phyloP scores from a whole-genome alignment of 768 basidiomycete species.

The Mycena leptocephala region DNA sequence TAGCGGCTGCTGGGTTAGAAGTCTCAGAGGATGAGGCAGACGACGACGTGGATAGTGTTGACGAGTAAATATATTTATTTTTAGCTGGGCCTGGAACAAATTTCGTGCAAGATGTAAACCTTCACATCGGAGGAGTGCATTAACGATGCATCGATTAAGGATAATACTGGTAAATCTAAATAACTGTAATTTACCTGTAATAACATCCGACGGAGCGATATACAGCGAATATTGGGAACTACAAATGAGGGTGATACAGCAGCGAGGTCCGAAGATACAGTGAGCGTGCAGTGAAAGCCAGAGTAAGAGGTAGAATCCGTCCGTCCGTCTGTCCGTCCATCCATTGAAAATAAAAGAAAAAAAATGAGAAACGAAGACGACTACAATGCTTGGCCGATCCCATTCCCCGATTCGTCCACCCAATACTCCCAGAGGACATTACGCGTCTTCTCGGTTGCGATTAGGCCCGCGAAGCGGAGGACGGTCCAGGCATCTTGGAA shows the following conservation, averaged over 20 bases:
- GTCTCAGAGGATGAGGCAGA: constrained; percentile 96
- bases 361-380: not conserved
- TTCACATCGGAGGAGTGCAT: not conserved
- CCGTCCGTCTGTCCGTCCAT: constrained; percentile 11
- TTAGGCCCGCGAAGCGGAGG: constrained; percentile 62
- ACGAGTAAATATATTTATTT: constrained; percentile 28
- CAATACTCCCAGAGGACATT: constrained; percentile 59
- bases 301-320: not conserved
- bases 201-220: constrained; percentile 1
- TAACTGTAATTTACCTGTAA: constrained; percentile 17
- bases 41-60: constrained; percentile 71
- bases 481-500: constrained; percentile 83
- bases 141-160: not conserved
- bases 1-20: constrained; percentile 84
- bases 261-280: constrained; percentile 12
- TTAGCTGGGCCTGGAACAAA: not conserved
- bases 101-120: not conserved
- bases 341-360: constrained; percentile 18
- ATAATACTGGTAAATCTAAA: constrained; percentile 14
- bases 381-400: constrained; percentile 54
- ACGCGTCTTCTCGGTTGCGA: constrained; percentile 59
- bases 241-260: constrained; percentile 26
- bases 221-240: not conserved
- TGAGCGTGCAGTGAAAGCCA: constrained; percentile 8
- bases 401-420: constrained; percentile 39